phyloP scores from a whole-genome alignment of 2,329 filamentous ascomycete genomes.

The Lasiodiplodia citricola region DNA sequence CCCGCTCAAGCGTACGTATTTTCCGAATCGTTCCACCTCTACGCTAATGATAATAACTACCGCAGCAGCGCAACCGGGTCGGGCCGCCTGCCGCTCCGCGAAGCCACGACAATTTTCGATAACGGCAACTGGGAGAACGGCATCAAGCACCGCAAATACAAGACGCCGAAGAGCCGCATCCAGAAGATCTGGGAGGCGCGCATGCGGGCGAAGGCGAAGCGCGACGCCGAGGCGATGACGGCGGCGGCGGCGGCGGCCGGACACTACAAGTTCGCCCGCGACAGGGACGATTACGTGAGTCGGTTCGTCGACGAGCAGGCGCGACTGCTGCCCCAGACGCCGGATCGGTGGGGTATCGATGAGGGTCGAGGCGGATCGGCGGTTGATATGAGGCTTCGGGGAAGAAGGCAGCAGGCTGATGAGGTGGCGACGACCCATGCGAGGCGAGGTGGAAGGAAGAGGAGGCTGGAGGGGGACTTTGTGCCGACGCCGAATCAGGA shows the following conservation, averaged over 20 bases:
- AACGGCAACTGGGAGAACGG: not conserved
- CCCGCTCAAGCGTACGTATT: not conserved
- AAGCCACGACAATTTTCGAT: no score
- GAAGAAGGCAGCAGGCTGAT: not conserved
- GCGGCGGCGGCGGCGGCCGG: not conserved
- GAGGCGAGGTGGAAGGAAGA: not conserved
- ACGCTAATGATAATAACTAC: not conserved
- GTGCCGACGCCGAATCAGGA: not conserved
- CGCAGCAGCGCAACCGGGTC: no score
- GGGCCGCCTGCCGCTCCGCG: not conserved
- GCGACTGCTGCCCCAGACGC: not conserved
- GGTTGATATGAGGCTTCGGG: not conserved
- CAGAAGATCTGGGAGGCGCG: conserved; percentile 5
- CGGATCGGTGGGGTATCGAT: not conserved
- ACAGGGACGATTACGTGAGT: not conserved
- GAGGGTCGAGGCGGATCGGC: not conserved
- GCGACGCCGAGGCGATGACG: not conserved
- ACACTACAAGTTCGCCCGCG: not conserved
- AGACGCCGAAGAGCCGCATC: not conserved
- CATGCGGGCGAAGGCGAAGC: not conserved
- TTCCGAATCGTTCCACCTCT: not conserved
- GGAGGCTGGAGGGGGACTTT: not conserved
- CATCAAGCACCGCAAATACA: not conserved
- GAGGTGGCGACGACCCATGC: no score
- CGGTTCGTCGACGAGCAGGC: not conserved